Evolutionary conservation across 495 filamentous ascomycete genomes (phyloP).

Genomic region (Xylaria castorea): DNA sequence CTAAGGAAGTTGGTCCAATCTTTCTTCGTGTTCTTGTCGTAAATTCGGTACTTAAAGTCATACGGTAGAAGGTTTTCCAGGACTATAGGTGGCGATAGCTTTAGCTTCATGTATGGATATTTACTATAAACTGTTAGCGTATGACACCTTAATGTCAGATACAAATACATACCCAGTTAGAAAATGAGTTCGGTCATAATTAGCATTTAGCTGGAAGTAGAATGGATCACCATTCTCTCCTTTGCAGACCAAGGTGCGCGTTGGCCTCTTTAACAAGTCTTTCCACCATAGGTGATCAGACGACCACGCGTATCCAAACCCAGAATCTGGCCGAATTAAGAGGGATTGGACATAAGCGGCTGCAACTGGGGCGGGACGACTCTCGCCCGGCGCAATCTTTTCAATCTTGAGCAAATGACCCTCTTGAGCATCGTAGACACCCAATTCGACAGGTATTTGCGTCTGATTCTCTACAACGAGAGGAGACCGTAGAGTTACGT

Average conservation of each 20-base stretch:
- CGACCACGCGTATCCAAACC: slow-evolving; percentile 96
- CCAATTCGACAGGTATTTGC: slow-evolving; percentile 92
- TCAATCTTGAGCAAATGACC: slow-evolving; percentile 96
- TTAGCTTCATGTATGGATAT: slow-evolving; percentile 94
- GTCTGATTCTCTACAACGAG: slow-evolving; percentile 98
- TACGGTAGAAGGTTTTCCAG: slow-evolving; percentile 94
- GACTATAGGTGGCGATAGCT: slow-evolving; percentile 88
- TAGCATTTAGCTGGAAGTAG: slow-evolving; percentile 93
- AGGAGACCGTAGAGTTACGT: slow-evolving; percentile 94
- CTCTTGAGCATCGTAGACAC: slow-evolving; percentile 87
- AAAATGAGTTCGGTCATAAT: slow-evolving; percentile 80
- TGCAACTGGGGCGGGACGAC: slow-evolving; percentile 89
- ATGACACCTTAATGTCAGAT: not conserved
- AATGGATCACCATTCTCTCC: slow-evolving; percentile 87
- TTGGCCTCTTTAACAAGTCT: slow-evolving; percentile 83
- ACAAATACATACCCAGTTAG: slow-evolving; percentile 64
- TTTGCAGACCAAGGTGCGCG: slow-evolving; percentile 82
- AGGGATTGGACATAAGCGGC: slow-evolving; percentile 89
- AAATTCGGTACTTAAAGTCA: slow-evolving; percentile 99
- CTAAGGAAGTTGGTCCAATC: slow-evolving; percentile 98
- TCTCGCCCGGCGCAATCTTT: slow-evolving; percentile 92
- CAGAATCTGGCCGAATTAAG: slow-evolving; percentile 91
- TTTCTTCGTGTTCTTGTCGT: slow-evolving; percentile 96
- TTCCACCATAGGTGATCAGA: slow-evolving; percentile 89
- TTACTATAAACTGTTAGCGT: slow-evolving; percentile 56